Conservation (phyloP, 2,329 filamentous ascomycete genomes). For the Dactylellina cionopaga region DNA sequence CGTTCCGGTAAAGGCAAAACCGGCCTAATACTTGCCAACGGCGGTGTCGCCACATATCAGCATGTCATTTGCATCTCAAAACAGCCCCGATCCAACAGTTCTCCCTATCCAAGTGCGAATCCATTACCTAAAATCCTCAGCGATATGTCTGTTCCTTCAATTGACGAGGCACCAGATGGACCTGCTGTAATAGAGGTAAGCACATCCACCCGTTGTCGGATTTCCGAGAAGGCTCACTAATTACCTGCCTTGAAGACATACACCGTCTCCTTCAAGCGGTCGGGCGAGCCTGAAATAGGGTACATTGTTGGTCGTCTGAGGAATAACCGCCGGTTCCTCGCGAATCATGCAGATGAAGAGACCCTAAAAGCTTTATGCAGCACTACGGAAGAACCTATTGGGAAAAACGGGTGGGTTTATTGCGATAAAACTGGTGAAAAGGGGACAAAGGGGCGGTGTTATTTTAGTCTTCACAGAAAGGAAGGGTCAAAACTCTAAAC, state of each 20-base stretch:
- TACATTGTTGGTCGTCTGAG: slow-evolving; percentile 67
- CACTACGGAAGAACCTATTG: slow-evolving; percentile 64
- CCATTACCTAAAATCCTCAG: slow-evolving; percentile 63
- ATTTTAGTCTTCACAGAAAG: slow-evolving; percentile 23
- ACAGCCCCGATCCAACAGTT: slow-evolving; percentile 59
- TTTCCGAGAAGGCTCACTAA: slow-evolving; percentile 23
- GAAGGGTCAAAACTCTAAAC: slow-evolving; percentile 13
- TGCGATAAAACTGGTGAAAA: slow-evolving; percentile 56
- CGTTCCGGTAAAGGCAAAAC: slow-evolving; percentile 63
- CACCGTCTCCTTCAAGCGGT: slow-evolving; percentile 68
- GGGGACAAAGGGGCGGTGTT: slow-evolving; percentile 58
- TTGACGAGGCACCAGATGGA: slow-evolving; percentile 64
- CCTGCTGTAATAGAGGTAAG: slow-evolving; percentile 67
- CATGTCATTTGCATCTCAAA: slow-evolving; percentile 70
- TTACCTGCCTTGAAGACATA: slow-evolving; percentile 65
- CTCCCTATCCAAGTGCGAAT: slow-evolving; percentile 64
- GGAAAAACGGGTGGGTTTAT: slow-evolving; percentile 64
- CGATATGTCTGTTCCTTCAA: slow-evolving; percentile 61
- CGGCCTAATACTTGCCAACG: slow-evolving; percentile 73
- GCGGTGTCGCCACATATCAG: slow-evolving; percentile 73
- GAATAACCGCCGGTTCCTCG: slow-evolving; percentile 66
- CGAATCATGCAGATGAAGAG: slow-evolving; percentile 67
- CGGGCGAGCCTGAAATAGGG: slow-evolving; percentile 64
- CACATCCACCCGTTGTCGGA: neutral
- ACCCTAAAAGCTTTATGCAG: slow-evolving; percentile 65